Base-by-base conservation (phyloP, 2,329 filamentous ascomycete genomes). In the Apiospora saccharicola region DNA sequence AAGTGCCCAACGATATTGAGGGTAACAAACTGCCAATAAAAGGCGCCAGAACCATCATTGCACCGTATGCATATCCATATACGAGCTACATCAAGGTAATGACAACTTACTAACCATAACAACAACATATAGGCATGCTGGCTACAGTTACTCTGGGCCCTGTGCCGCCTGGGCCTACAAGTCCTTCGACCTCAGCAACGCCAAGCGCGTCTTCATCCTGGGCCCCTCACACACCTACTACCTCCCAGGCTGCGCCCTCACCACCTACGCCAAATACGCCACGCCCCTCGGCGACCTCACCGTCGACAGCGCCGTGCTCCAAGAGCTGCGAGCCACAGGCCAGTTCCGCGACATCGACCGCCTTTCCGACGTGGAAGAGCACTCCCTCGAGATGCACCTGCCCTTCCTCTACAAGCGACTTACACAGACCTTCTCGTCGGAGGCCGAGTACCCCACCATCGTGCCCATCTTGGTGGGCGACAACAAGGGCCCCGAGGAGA, bases 161-260 rank as follows among this genome's bases (percentile, higher is more conserved):
- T 96, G 94, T 76, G 96, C 96, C 61, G 96, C 95, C 61, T 98
- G 94, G 91, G 96, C 96, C 12, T 99, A 98, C 84, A 96, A 94
- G 82, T 89, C 90, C 8, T 91, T 97, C 69, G 95, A 98, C 81
- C 88, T 98, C 71, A 92, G 90, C 73, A 90, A 90, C 74, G 92
- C 91, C 34, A 97, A 97, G 83, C 92, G 95, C 3, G 89, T 99
- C 75, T 98, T 99, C 80, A 86, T 99, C 57, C 90, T 99, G 22
- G 96, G 96, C 0, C 96, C 96, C 2, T 98, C 96, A 0, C 96
- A 99, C 79, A 94, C 96, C 68, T 91, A 93, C 81, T 93, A 94
- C 75, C 90, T 98, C 1, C 85, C 88, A 1, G 93, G 91, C 69
- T 93, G 93, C 75, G 95, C 94, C 3, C 87, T 97, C 8, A 93